phyloP scores from a whole-genome alignment of 2,329 filamentous ascomycete genomes.

The Lecanicillium sp. region DNA sequence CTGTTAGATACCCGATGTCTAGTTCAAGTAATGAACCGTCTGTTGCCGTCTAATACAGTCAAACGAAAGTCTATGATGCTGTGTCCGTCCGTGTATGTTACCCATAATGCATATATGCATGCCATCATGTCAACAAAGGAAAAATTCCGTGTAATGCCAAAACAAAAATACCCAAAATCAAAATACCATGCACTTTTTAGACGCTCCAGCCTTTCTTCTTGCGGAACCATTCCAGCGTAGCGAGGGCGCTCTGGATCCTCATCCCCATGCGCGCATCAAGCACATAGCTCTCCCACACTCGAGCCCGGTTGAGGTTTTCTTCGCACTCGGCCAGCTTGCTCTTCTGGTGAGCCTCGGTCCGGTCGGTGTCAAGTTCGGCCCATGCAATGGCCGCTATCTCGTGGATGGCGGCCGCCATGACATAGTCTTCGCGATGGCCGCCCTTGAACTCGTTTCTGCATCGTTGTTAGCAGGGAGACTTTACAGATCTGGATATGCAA shows the following conservation, averaged over 20 bases:
- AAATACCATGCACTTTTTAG: too few relatives aligned
- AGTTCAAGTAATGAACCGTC: too few relatives aligned
- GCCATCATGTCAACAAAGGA: too few relatives aligned
- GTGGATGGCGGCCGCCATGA: slow-evolving; percentile 70
- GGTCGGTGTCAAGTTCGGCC: slow-evolving; percentile 37
- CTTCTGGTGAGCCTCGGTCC: slow-evolving; percentile 32
- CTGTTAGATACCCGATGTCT: neutral
- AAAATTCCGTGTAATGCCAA: too few relatives aligned
- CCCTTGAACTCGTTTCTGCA: slow-evolving; percentile 51
- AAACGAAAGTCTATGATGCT: too few relatives aligned
- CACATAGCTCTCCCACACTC: slow-evolving; percentile 64
- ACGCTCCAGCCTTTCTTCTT: slow-evolving; percentile 36
- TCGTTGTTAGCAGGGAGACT: slow-evolving; percentile 10
- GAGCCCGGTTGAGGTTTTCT: slow-evolving; percentile 59
- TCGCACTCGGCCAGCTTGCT: slow-evolving; percentile 56
- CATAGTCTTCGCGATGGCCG: slow-evolving; percentile 60
- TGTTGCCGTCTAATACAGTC: too few relatives aligned
- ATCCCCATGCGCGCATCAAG: slow-evolving; percentile 70
- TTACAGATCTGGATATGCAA: too few relatives aligned
- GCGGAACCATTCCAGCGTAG: slow-evolving; percentile 55
- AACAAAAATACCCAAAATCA: too few relatives aligned
- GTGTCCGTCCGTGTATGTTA: too few relatives aligned
- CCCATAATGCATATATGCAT: too few relatives aligned
- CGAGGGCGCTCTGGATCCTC: slow-evolving; percentile 63
- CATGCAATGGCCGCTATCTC: slow-evolving; percentile 80